Base-by-base conservation (phyloP, 108 stramenopile species). In the Mayamaea pseudoterrestris region DNA sequence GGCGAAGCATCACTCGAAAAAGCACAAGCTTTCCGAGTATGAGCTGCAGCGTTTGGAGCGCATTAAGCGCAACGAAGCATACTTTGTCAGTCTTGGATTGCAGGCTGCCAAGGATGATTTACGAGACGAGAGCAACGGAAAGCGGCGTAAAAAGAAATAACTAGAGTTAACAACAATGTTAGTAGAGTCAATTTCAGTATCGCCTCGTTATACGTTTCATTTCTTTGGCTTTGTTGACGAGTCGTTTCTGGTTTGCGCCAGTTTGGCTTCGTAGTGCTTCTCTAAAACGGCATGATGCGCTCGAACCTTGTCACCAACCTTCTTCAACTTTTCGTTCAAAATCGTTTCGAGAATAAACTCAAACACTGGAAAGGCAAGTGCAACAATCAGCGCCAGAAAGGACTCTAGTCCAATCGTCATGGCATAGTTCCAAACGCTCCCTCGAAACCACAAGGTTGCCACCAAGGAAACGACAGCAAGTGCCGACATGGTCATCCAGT, bases 281-380 rank as follows among this genome's bases (percentile, higher is more conserved):
- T 79, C 80, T 69, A 82, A 53, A 22, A 60, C 62, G 26, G 45
- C 45, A 53, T 78, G 74, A 63, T 89, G 79, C 12, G 69, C 60
- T 35, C 87, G 63, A 35, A 89, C 73, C 53, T 83, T 77, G 17
- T 83, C 82, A 20, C 87, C 87, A 39, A 89, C 78, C 53, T 76
- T 80, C 44, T 65, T 63, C 52, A 83, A 60, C 52, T 89, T 89
- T n/a, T 89, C 87, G 28, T 83, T 72, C 41, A 89, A 55, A 44
- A 89, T 70, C 17, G 78, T 63, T 39, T 89, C 87, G 50, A 89
- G 48, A 43, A 89, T 64, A 74, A 89, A 81, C 52, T 89, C 87
- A 71, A 89, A 78, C 12, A 89, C 46, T 8, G 87, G 87, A 51
- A 89, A 89, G n/a, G 75, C 71, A 53, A 89, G 31, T 32, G 74